Evolutionary conservation across 2,329 filamentous ascomycete genomes (phyloP).

Genomic region (Neonectria faginata): DNA sequence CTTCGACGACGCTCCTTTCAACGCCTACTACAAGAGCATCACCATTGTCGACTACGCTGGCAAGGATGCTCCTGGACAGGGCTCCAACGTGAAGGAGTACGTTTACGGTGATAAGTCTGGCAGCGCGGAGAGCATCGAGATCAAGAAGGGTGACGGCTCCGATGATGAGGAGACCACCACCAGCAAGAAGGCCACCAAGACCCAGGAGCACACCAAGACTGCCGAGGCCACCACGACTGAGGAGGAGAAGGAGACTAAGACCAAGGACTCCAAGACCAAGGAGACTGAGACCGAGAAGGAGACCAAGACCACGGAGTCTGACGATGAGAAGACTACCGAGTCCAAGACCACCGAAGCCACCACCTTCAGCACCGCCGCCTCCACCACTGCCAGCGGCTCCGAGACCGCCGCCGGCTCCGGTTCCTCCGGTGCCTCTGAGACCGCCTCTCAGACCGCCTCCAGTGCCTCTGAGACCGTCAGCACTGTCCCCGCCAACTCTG

Average conservation of each 20-base stretch:
- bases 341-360: constrained; percentile 36
- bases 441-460: constrained; percentile 23
- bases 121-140: constrained; percentile 63
- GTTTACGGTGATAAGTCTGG: constrained; percentile 63
- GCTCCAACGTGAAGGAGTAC: constrained; percentile 62
- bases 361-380: constrained; percentile 35
- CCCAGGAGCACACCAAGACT: constrained; percentile 20
- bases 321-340: constrained; percentile 26
- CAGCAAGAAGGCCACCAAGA: constrained; percentile 33
- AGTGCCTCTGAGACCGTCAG: constrained; percentile 32
- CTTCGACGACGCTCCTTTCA: constrained; percentile 64
- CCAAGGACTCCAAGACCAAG: constrained; percentile 32
- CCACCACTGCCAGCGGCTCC: constrained; percentile 27
- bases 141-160: constrained; percentile 54
- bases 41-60: constrained; percentile 67
- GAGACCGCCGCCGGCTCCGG: constrained; percentile 27
- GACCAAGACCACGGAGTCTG: constrained; percentile 13
- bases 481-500: constrained; percentile 43
- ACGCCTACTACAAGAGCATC: constrained; percentile 68
- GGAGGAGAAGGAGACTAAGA: constrained; percentile 32
- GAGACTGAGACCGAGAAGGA: constrained; percentile 31
- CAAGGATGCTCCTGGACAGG: constrained; percentile 53
- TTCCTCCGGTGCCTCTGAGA: constrained; percentile 32
- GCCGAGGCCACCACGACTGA: constrained; percentile 36
- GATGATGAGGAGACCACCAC: constrained; percentile 34